Base-by-base conservation (phyloP, 1,284 basidiomycete species). In the Cutaneotrichosporon sp. region DNA sequence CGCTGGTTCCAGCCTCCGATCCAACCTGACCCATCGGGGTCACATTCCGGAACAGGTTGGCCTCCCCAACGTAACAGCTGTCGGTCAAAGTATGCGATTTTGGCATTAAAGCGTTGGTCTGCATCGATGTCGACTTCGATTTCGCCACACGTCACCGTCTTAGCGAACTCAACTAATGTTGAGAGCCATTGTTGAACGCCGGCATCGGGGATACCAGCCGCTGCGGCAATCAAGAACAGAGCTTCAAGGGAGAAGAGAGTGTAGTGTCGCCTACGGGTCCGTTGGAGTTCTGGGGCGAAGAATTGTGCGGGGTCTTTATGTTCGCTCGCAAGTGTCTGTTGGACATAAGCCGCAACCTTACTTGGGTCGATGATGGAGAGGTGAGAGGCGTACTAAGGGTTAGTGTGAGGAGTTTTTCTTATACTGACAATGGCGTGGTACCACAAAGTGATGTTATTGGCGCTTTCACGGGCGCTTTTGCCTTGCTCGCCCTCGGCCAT, bases 381-480 rank as follows among this genome's bases (percentile, higher is more conserved):
- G 66, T 74, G 74, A 1, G 71, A 65, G 10, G 70, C 69, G 50
- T 69, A 36, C 72, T 72, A 60, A 60, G 4, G 6, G 47, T 61
- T 36, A 63, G 53, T 21, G 21, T 31, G 52, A 2, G 30, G 14
- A 53, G 22, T 10, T 5, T 5, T 14, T 6, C 18, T 4, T 6
- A 18, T 18, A 68, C 73, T 61, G 60, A 75, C 76, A 9, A 73
- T 58, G 0, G 71, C 74, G 40, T 75, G 63, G 63, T 73, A 75
- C 76, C 74, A 76, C 30, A 71, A 64, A 5, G 66, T 63, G 47
- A 72, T 72, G 60, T 74, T 76, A 52, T 73, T 71, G 21, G 65
- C 65, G 7, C 61, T 65, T 21, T 58, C 50, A n/a, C 60, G 60
- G 1, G 72, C 73, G 13, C 57, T 56, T 21, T 50, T 50, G 7